Percentiles rank a stretch among this genome's conserved stretches.
These are phyloP conservation scores for Basipetospora chlamydospora DNA, from an alignment of 2,329 filamentous ascomycete genomes.

Conservation along the genomic window DNA sequence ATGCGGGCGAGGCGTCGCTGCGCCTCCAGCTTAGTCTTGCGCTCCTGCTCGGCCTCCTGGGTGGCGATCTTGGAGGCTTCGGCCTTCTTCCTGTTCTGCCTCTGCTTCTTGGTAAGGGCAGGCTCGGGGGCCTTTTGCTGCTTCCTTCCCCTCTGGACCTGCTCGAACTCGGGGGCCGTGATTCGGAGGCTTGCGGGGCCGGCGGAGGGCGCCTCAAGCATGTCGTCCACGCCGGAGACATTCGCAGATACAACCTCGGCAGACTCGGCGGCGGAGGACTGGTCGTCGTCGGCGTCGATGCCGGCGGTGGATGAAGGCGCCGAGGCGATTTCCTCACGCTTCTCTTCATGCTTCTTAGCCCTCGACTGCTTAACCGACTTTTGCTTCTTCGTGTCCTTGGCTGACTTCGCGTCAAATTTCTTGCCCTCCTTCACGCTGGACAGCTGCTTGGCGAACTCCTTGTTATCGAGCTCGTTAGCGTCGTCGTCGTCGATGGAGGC, in stretches of 20 bases:
- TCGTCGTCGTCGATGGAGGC: conserved; percentile 19
- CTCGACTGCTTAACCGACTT: conserved; percentile 58
- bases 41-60: conserved; percentile 64
- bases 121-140: conserved; percentile 48
- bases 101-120: conserved; percentile 84
- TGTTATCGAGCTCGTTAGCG: conserved; percentile 44
- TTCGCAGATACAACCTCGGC: conserved; percentile 43
- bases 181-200: conserved; percentile 67
- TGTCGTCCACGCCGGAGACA: conserved; percentile 67
- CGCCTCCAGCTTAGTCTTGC: conserved; percentile 63
- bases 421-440: conserved; percentile 56
- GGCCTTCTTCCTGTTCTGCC: conserved; percentile 79
- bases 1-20: conserved; percentile 72
- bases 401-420: conserved; percentile 37
- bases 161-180: conserved; percentile 40
- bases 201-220: conserved; percentile 61
- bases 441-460: conserved; percentile 64
- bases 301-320: conserved; percentile 56
- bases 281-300: conserved; percentile 68
- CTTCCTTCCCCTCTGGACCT: conserved; percentile 50
- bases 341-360: conserved; percentile 31
- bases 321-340: conserved; percentile 33
- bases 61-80: conserved; percentile 63
- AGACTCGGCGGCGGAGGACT: conserved; percentile 55
- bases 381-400: conserved; percentile 46